Conservation (phyloP, 1,284 basidiomycete genomes). For the Ustilago xerochloae region DNA sequence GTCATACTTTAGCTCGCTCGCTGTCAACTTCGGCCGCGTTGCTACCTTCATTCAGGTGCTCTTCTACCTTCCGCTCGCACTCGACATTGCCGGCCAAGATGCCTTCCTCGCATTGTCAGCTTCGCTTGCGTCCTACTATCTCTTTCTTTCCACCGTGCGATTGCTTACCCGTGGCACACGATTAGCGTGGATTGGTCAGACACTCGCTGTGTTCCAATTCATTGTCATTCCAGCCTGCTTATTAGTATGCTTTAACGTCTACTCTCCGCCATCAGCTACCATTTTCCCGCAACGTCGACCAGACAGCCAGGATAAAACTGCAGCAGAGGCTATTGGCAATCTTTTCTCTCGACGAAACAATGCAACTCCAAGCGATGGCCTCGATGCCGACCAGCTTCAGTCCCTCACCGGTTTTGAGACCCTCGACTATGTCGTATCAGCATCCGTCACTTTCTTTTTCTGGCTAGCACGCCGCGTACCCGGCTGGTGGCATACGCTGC, state of each 20-base stretch:
- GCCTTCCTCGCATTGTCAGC: constrained; percentile 66
- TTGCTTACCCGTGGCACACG: constrained; percentile 47
- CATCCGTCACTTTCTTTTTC: constrained; percentile 45
- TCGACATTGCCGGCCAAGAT: constrained; percentile 66
- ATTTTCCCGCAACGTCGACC: constrained; percentile 37
- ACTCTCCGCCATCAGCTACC: constrained; percentile 57
- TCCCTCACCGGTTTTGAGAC: constrained; percentile 27
- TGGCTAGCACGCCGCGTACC: constrained; percentile 58
- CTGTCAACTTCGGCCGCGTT: constrained; percentile 54
- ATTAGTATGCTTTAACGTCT: constrained; percentile 62
- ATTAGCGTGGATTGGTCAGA: constrained; percentile 53
- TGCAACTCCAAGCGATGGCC: not conserved
- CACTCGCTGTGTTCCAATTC: constrained; percentile 62
- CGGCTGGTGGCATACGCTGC: constrained; percentile 61
- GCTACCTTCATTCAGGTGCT: constrained; percentile 64
- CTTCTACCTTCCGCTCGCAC: constrained; percentile 64
- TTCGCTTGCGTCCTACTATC: constrained; percentile 63
- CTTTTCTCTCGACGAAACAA: constrained; percentile 19
- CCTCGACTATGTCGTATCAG: constrained; percentile 26
- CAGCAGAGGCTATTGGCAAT: constrained; percentile 32
- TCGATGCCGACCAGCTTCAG: constrained; percentile 11
- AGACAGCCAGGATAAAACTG: constrained; percentile 22
- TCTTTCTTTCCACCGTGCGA: constrained; percentile 60
- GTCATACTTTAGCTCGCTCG: constrained; percentile 38
- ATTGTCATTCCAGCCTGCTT: constrained; percentile 63